A percentile compares a stretch with the other conserved stretches of the same genome.
Evolutionary conservation across 768 basidiomycete genomes (phyloP).

Genomic region (Boletus bicolor): DNA sequence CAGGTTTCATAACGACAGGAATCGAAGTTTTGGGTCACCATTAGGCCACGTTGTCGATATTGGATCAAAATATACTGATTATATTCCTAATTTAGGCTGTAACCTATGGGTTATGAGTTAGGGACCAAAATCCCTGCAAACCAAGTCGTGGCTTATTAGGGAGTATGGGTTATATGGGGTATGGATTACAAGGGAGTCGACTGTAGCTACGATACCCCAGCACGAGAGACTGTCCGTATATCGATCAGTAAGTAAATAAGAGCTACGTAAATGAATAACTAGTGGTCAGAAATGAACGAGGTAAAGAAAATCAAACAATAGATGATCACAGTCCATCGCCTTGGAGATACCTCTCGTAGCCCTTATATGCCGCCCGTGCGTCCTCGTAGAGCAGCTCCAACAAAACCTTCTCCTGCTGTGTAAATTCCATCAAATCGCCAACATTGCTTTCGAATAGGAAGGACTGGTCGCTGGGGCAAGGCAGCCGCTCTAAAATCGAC

Average conservation of each 20-base stretch:
- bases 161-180: too few relatives aligned
- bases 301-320: background rate
- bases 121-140: too few relatives aligned
- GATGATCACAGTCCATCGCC: background rate
- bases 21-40: too few relatives aligned
- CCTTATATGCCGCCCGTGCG: conserved; percentile 10
- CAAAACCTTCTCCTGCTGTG: conserved; percentile 8
- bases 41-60: too few relatives aligned
- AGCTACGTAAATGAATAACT: background rate
- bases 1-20: too few relatives aligned
- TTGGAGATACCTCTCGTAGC: conserved; percentile 7
- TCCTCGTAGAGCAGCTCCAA: conserved; percentile 12
- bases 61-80: too few relatives aligned
- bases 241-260: too few relatives aligned
- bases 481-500: conserved; percentile 4
- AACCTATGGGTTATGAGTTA: too few relatives aligned
- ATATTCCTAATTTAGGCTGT: too few relatives aligned
- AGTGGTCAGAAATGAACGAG: background rate
- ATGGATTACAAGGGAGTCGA: too few relatives aligned
- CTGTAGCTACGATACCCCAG: background rate
- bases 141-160: too few relatives aligned
- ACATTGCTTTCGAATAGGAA: background rate
- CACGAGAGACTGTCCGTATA: background rate
- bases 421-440: background rate
- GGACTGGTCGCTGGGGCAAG: background rate